phyloP scores from a whole-genome alignment of 805 yeast species.

The Spathaspora sp. region DNA sequence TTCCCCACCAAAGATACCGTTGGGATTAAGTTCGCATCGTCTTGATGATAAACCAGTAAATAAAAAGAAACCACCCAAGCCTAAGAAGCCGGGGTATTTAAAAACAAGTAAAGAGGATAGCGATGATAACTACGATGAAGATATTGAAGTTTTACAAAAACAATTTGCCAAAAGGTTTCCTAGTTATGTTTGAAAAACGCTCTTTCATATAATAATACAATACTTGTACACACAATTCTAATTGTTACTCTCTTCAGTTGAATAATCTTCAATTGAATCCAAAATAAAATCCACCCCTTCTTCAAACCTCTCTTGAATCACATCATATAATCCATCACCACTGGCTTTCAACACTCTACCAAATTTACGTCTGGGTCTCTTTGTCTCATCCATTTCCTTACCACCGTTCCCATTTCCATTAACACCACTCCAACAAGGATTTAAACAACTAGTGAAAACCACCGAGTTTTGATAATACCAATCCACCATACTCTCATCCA shows the following conservation, averaged over 20 bases:
- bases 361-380: constrained; percentile 83
- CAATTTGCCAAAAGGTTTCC: constrained; percentile 60
- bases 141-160: constrained; percentile 56
- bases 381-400: constrained; percentile 31
- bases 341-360: constrained; percentile 83
- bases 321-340: constrained; percentile 69
- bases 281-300: constrained; percentile 82
- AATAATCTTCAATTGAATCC: constrained; percentile 63
- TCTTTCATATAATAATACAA: not conserved
- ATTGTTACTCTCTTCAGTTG: constrained; percentile 7
- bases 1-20: constrained; percentile 37
- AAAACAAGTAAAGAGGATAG: constrained; percentile 15
- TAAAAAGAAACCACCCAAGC: constrained; percentile 59
- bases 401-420: constrained; percentile 2
- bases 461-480: constrained; percentile 89
- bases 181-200: constrained; percentile 41
- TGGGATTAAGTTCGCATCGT: constrained; percentile 19
- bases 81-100: constrained; percentile 58
- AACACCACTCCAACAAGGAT: constrained; percentile 65
- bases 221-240: not conserved
- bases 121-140: constrained; percentile 15
- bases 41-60: not conserved
- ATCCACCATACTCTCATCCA: constrained; percentile 86
- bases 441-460: constrained; percentile 69
- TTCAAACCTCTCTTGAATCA: constrained; percentile 76